phyloP scores from a whole-genome alignment of 805 yeast genomes.

The Millerago galiae region DNA sequence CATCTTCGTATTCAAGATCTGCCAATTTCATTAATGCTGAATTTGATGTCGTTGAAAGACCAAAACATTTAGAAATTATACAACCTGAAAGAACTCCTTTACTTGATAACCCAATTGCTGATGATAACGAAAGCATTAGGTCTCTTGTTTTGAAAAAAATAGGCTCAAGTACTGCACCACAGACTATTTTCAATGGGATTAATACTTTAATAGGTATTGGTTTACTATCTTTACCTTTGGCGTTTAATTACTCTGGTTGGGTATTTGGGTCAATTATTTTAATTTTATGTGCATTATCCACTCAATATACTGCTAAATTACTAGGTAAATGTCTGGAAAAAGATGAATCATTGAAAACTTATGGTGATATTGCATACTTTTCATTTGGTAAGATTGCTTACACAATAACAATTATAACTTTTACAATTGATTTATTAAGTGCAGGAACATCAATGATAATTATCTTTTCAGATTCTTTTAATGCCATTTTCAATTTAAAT shows the following conservation, averaged over 20 bases:
- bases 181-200: slow-evolving; percentile 71
- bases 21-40: slow-evolving; percentile 23
- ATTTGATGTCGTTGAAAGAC: slow-evolving; percentile 20
- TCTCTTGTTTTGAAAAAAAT: slow-evolving; percentile 14
- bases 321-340: slow-evolving; percentile 41
- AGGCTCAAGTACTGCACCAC: slow-evolving; percentile 57
- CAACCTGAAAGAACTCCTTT: slow-evolving; percentile 13
- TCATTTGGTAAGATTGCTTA: slow-evolving; percentile 43
- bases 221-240: slow-evolving; percentile 65
- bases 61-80: slow-evolving; percentile 11
- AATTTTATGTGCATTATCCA: slow-evolving; percentile 38
- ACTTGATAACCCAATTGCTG: slow-evolving; percentile 1
- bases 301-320: slow-evolving; percentile 48
- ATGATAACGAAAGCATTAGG: slow-evolving; percentile 12
- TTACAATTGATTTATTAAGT: slow-evolving; percentile 52
- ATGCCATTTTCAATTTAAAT: slow-evolving; percentile 38
- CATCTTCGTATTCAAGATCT: slow-evolving; percentile 21
- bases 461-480: slow-evolving; percentile 55
- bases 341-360: slow-evolving; percentile 38
- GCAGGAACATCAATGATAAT: slow-evolving; percentile 54
- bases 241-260: slow-evolving; percentile 65
- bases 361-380: slow-evolving; percentile 51
- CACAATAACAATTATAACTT: slow-evolving; percentile 38
- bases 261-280: slow-evolving; percentile 40
- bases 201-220: slow-evolving; percentile 76